Evolutionary conservation across 202 grass and related monocot genomes (phyloP), one percentile per base, ranked within the genome.

Genomic region (Sporobolus alterniflorus): DNA sequence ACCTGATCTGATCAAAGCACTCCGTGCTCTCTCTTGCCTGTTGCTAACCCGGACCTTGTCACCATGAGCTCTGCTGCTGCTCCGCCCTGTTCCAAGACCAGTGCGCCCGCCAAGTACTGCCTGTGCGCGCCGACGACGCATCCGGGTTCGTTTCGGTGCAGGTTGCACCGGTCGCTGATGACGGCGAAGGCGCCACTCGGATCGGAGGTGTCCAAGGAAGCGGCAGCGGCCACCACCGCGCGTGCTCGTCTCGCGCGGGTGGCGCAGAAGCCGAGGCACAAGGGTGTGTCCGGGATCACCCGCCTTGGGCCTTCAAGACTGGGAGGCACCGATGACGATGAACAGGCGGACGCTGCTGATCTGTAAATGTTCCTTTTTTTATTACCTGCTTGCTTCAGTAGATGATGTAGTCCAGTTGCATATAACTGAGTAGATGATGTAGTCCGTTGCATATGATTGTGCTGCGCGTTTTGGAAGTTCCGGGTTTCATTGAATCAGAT

Each of bases 41-140:
- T n/a, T n/a, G n/a, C n/a, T n/a, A n/a, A n/a, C n/a, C 52, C 34
- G 22, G 17, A 28, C 16, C 29, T 39, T 48, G 28, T 68, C 33
- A 36, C 34, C 42, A 64, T 80, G 76, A 84, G 30, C 33, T 56
- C 80, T 26, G 48, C 80, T 22, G 52, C 80, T 46, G 13, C 80
- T 21, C 41, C 76, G 24, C 40, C 78, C 9, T 87, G 78, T 39
- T 69, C 81, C 62, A 36, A 70, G 70, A 26, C 34, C 26, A 40
- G 16, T 16, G 62, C 30, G 43, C 10, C 29, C 18, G 21, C 32
- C 14, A 89, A 41, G 83, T 84, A 86, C 52, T 93, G 88, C 76
- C 80, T 90, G 40, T 90, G 91, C 83, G 84, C 91, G 61, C 84
- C 84, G 61, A 93, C 91, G 50, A 82, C 88, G 54, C 88, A 90